phyloP scores from a whole-genome alignment of 495 filamentous ascomycete species.

The Hyaloscypha bicolor region DNA sequence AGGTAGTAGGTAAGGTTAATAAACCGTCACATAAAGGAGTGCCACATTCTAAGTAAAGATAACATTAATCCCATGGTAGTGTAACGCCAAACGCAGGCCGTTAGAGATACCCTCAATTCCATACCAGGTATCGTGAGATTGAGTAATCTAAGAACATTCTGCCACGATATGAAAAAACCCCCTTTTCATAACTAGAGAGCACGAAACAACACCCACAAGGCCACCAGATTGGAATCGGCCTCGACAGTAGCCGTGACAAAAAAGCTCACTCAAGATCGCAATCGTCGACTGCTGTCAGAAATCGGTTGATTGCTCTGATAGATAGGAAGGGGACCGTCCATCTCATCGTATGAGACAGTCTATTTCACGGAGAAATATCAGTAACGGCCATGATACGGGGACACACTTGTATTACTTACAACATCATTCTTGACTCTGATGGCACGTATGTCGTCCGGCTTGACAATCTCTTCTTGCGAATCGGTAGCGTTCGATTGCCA shows the following conservation, averaged over 20 bases:
- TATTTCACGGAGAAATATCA: constrained; percentile 13
- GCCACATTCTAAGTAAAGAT: constrained; percentile 1
- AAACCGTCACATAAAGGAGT: background rate
- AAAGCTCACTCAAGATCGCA: background rate
- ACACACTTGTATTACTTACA: constrained; percentile 22
- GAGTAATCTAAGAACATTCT: background rate
- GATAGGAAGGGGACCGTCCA: constrained; percentile 16
- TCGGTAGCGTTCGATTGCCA: constrained; percentile 24
- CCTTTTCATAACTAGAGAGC: background rate
- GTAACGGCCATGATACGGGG: background rate
- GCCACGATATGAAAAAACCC: background rate
- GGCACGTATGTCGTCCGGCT: constrained; percentile 26
- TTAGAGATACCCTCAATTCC: background rate
- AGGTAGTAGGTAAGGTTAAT: background rate
- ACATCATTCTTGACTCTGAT: constrained; percentile 36
- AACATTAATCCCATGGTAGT: constrained; percentile 1
- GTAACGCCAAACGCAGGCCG: background rate
- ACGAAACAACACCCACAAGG: background rate
- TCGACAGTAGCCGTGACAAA: background rate
- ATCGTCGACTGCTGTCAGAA: background rate
- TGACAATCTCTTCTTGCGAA: constrained; percentile 34
- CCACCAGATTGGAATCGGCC: background rate
- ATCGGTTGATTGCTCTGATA: constrained; percentile 3
- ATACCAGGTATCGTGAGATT: too few relatives aligned
- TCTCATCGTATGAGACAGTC: constrained; percentile 29